phyloP scores from a whole-genome alignment of 2,329 filamentous ascomycete species.

The Coleophoma eucalyptorum region DNA sequence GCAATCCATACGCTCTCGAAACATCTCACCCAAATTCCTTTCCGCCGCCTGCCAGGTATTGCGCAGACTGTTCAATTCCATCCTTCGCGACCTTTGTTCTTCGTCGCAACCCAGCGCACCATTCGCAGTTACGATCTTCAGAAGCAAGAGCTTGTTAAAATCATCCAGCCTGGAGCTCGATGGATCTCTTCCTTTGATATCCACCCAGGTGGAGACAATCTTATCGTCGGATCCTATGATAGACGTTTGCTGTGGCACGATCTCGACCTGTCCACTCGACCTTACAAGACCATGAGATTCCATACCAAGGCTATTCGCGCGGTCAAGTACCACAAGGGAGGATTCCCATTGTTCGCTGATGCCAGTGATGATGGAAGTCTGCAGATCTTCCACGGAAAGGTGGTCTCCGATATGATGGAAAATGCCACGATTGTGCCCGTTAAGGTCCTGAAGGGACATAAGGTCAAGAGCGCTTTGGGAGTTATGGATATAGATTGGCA shows the following conservation, averaged over 20 bases:
- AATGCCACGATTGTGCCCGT: slow-evolving; percentile 95
- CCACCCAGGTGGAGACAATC: slow-evolving; percentile 88
- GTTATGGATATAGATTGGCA: slow-evolving; percentile 97
- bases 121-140: slow-evolving; percentile 94
- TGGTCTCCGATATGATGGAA: slow-evolving; percentile 91
- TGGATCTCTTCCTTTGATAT: slow-evolving; percentile 95
- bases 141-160: slow-evolving; percentile 86
- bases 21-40: slow-evolving; percentile 91
- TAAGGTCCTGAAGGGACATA: slow-evolving; percentile 89
- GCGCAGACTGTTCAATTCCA: slow-evolving; percentile 93
- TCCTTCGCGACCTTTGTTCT: slow-evolving; percentile 87
- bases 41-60: slow-evolving; percentile 71
- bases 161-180: slow-evolving; percentile 86
- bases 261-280: slow-evolving; percentile 81
- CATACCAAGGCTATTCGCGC: slow-evolving; percentile 87
- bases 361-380: slow-evolving; percentile 91
- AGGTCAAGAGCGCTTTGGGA: slow-evolving; percentile 78
- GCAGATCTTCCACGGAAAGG: slow-evolving; percentile 96
- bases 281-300: slow-evolving; percentile 96
- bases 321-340: slow-evolving; percentile 79
- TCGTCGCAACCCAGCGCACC: slow-evolving; percentile 90
- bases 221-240: slow-evolving; percentile 94
- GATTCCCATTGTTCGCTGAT: slow-evolving; percentile 84
- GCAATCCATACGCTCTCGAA: slow-evolving; percentile 94
- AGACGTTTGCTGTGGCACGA: slow-evolving; percentile 95